phyloP scores from a whole-genome alignment of 1,284 basidiomycete species.

The Cutaneotrichosporon cutaneum region DNA sequence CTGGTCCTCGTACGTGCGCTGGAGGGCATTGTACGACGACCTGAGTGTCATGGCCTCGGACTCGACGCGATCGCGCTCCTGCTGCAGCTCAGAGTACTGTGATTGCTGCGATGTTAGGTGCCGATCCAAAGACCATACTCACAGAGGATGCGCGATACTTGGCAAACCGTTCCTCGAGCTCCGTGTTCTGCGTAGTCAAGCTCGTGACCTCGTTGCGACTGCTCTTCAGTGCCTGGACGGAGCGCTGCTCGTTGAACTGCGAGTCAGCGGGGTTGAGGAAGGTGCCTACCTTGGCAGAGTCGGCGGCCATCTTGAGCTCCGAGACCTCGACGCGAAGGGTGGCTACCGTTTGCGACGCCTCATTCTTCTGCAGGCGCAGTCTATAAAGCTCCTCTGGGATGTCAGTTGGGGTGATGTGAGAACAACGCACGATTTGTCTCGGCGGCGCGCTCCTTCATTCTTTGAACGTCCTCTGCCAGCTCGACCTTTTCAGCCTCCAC shows the following conservation, averaged over 20 bases:
- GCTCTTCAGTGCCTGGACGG: slow-evolving; percentile 37
- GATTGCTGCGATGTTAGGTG: slow-evolving; percentile 33
- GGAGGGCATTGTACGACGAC: slow-evolving; percentile 36
- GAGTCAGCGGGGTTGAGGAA: slow-evolving; percentile 4
- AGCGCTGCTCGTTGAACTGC: slow-evolving; percentile 48
- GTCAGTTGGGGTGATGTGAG: slow-evolving; percentile 6
- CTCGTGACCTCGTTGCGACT: slow-evolving; percentile 42
- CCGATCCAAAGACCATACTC: slow-evolving; percentile 12
- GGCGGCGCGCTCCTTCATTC: slow-evolving; percentile 37
- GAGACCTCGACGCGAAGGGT: slow-evolving; percentile 79
- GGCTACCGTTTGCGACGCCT: slow-evolving; percentile 64
- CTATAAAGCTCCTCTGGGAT: slow-evolving; percentile 46
- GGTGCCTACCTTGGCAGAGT: slow-evolving; percentile 41
- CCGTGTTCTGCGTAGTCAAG: slow-evolving; percentile 38
- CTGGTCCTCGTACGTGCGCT: slow-evolving; percentile 46
- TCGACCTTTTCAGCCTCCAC: slow-evolving; percentile 48
- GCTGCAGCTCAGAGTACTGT: slow-evolving; percentile 37
- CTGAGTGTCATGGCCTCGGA: slow-evolving; percentile 35
- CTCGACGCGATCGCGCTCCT: slow-evolving; percentile 39
- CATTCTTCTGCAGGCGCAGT: slow-evolving; percentile 40
- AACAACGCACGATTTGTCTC: slow-evolving; percentile 36
- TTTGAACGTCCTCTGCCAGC: slow-evolving; percentile 43
- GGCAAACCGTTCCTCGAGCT: slow-evolving; percentile 45
- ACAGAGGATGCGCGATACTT: slow-evolving; percentile 46
- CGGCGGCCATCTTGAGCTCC: slow-evolving; percentile 71